Evolutionary conservation across 2,329 filamentous ascomycete genomes (phyloP), one percentile per base, ranked within the genome.

Genomic region (Colletotrichum camelliae): DNA sequence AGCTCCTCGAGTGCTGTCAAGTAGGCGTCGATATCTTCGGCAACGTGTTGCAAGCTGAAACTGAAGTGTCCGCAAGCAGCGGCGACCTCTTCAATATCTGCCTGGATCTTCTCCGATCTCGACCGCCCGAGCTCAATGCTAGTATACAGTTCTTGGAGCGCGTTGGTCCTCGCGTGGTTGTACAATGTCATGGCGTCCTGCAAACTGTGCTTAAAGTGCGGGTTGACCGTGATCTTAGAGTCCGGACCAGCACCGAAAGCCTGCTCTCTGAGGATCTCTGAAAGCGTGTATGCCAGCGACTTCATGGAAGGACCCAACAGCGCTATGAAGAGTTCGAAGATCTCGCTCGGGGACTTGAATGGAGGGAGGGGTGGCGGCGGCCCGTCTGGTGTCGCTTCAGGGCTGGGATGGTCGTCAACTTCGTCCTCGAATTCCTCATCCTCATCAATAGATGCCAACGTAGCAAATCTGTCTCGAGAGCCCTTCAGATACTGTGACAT

Each of bases 11-110:
- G 86, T 1, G 97, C 93, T 68, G 95, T 92, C 60, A 99, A 85
- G 79, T 98, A 97, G 15, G 91, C 91, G 78, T 95, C 92, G 86
- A 98, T 94, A 81, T 98, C 96, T 81, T 98, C 95, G 0, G 95
- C 96, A 81, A 98, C 96, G 79, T 97, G 94, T 77, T 97, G 91
- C 31, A 99, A 88, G 58, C 94, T 97, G 82, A 97, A 98, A 81
- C 95, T 96, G 82, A 98, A 99, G 84, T 98, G 96, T 0, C 97
- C 96, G 81, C 97, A 99, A 72, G 96, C 97, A n/a, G 97, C 96
- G 55, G 96, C 96, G 13, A 98, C 96, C 84, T 99, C 97, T 83
- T 99, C 97, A 73, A 98, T 96, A 83, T 98, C 97, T 4, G 96
- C 97, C 81, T 97, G 94, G 10, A 96, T 90, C 77, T 94, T 94